Conservation (phyloP, 495 filamentous ascomycete species). For the Daldinia caldariorum region DNA sequence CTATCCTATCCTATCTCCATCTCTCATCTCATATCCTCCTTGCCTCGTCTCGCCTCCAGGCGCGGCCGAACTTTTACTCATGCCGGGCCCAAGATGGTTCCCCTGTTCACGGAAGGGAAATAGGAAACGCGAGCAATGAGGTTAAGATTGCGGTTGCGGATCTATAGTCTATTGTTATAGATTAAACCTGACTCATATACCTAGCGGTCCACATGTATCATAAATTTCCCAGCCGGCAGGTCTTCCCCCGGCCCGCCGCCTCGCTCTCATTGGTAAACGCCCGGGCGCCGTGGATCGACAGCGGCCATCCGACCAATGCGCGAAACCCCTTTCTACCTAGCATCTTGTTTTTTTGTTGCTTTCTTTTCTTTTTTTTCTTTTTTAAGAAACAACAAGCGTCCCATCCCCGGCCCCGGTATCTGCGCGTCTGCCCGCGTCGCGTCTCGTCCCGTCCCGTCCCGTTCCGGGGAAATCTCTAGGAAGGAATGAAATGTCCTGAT, state of each 20-base stretch:
- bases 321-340: too few species aligned
- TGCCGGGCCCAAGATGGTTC: too few species aligned
- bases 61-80: too few species aligned
- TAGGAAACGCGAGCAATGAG: too few species aligned
- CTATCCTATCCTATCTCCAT: too few species aligned
- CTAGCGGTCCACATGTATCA: slow-evolving; percentile 43
- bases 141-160: slow-evolving; percentile 17
- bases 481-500: background rate
- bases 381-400: too few species aligned
- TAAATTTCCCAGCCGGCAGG: slow-evolving; percentile 52
- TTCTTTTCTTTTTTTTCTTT: too few species aligned
- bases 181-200: slow-evolving; percentile 55
- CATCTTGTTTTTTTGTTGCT: too few species aligned
- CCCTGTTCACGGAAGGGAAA: too few species aligned
- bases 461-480: background rate
- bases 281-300: slow-evolving; percentile 18
- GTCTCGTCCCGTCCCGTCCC: background rate
- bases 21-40: too few species aligned
- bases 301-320: too few species aligned
- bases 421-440: background rate
- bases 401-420: background rate
- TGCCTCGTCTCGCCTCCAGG: too few species aligned
- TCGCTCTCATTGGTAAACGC: slow-evolving; percentile 37
- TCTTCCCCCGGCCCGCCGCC: slow-evolving; percentile 53
- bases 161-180: slow-evolving; percentile 41